Evolutionary conservation across 2,329 filamentous ascomycete genomes (phyloP).

Genomic region (Colletotrichum aenigma): DNA sequence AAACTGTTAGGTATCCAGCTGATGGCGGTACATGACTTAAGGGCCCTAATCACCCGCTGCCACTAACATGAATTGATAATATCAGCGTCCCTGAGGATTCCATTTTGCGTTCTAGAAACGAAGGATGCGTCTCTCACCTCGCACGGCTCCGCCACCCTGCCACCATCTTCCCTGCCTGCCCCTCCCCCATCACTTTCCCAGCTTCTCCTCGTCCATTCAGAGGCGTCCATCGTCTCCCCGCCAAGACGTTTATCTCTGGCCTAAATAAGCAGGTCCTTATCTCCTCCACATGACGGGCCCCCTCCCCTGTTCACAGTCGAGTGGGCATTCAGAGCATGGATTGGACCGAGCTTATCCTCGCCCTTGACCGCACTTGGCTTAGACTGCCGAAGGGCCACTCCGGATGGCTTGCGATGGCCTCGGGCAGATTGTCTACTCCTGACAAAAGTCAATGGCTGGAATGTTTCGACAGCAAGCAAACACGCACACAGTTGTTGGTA

Average conservation of each 20-base stretch:
- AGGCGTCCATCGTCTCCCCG: background rate
- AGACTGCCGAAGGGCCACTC: slow-evolving; percentile 6
- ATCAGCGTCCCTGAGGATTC: background rate
- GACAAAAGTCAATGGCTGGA: background rate
- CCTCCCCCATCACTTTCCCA: background rate
- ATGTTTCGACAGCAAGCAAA: background rate
- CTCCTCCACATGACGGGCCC: slow-evolving; percentile 13
- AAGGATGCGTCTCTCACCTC: background rate
- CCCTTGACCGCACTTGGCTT: slow-evolving; percentile 1
- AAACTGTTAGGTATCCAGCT: slow-evolving; percentile 10
- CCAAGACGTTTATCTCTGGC: slow-evolving; percentile 20
- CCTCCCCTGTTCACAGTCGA: background rate
- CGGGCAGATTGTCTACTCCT: background rate
- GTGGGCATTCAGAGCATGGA: background rate
- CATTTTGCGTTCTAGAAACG: slow-evolving; percentile 14
- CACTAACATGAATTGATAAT: slow-evolving; percentile 13
- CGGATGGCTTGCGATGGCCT: background rate
- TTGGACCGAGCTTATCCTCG: slow-evolving; percentile 16
- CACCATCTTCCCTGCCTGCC: slow-evolving; percentile 14
- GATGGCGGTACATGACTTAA: background rate
- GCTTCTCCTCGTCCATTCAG: background rate
- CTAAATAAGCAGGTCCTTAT: slow-evolving; percentile 21
- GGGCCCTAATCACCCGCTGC: background rate
- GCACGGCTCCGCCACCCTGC: background rate
- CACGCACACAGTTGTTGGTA: background rate